Percentiles rank a stretch among this genome's conserved stretches.
These are phyloP conservation scores for Elsinoe fawcettii DNA, from an alignment of 2,329 filamentous ascomycete genomes.

Conservation along the genomic window DNA sequence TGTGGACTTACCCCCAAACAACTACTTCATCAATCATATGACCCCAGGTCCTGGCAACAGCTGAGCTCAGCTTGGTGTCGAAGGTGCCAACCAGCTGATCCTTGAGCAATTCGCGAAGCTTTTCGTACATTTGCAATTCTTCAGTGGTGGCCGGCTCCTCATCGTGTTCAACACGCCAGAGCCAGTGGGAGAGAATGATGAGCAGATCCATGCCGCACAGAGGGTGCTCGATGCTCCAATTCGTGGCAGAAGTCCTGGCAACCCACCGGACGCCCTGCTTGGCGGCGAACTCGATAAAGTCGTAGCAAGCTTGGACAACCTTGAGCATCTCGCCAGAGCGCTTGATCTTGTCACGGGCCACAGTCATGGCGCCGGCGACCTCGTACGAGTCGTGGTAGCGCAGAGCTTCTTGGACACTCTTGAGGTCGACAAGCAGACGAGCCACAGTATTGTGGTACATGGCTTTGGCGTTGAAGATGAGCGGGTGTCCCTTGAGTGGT, in stretches of 20 bases:
- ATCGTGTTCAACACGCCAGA: conserved; percentile 98
- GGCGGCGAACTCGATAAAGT: conserved; percentile 93
- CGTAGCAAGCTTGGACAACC: conserved; percentile 94
- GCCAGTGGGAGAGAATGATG: conserved; percentile 95
- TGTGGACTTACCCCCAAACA: conserved; percentile 84
- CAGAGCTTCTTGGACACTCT: conserved; percentile 89
- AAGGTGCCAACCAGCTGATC: conserved; percentile 80
- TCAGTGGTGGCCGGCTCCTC: conserved; percentile 82
- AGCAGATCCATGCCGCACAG: conserved; percentile 94
- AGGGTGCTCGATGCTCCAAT: conserved; percentile 98
- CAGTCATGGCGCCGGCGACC: conserved; percentile 92
- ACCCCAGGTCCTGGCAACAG: conserved; percentile 90
- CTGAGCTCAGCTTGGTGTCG: conserved; percentile 81
- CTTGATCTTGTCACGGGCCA: conserved; percentile 87
- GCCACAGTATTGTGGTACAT: conserved; percentile 91
- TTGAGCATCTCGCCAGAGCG: conserved; percentile 96
- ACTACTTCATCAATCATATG: conserved; percentile 98
- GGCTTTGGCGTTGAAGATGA: conserved; percentile 97
- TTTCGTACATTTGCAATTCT: conserved; percentile 84
- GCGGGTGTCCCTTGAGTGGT: conserved; percentile 88
- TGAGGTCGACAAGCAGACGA: conserved; percentile 88
- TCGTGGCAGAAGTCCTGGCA: conserved; percentile 91
- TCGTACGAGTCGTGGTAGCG: conserved; percentile 97
- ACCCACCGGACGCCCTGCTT: conserved; percentile 95
- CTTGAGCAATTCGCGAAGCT: conserved; percentile 80